phyloP scores from a whole-genome alignment of 73 alveolate genomes.

The Durusdinium trenchii region DNA sequence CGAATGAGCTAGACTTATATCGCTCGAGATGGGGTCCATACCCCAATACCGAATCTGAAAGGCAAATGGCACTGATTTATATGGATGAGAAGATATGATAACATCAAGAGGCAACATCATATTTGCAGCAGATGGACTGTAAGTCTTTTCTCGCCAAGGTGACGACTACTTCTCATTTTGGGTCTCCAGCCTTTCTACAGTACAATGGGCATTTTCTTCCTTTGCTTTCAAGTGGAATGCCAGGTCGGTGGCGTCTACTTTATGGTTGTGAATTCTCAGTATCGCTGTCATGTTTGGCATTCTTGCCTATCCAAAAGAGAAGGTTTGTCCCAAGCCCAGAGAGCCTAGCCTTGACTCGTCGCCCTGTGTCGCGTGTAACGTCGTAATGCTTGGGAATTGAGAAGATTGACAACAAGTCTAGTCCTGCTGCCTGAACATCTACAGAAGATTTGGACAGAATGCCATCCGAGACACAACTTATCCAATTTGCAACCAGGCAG shows the following conservation, averaged over 20 bases:
- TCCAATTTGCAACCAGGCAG: no score
- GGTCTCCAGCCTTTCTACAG: background rate
- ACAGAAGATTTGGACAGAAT: no score
- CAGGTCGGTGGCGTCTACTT: constrained; percentile 77
- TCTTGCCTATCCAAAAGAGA: no score
- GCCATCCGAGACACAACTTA: no score
- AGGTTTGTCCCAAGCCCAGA: no score
- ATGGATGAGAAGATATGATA: background rate
- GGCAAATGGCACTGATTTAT: background rate
- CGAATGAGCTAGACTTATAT: constrained; percentile 62
- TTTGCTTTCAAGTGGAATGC: background rate
- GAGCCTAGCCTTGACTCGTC: no score
- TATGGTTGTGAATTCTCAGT: constrained; percentile 73
- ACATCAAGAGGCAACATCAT: background rate
- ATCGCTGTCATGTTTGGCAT: background rate
- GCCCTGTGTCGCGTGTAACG: no score
- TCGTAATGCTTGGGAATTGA: no score
- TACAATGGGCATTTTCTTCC: background rate
- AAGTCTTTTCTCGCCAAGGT: constrained; percentile 2
- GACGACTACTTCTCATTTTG: constrained; percentile 82
- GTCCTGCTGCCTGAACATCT: no score
- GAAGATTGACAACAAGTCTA: no score
- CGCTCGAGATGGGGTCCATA: constrained; percentile 60
- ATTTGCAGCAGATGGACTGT: no score
- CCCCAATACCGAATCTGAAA: background rate